Base-by-base conservation (phyloP, 257 asterid genomes). In the Lantana camara region DNA sequence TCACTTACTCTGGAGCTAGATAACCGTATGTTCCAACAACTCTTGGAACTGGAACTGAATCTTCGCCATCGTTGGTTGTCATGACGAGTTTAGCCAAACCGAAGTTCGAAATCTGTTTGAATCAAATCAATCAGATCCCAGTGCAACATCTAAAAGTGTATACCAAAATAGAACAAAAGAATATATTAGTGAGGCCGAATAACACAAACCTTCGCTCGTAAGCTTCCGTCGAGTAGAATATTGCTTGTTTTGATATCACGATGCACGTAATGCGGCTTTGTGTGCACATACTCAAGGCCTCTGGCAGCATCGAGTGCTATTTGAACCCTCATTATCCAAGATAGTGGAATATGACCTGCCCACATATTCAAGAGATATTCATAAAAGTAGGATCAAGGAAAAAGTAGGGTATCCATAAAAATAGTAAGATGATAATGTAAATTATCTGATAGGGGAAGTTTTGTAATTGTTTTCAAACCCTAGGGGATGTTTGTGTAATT, bases 21-120 rank as follows among this genome's bases (percentile, higher is more conserved):
- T 94, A 94, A 47, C 99, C 97, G 58, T 84, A 94, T 4, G 97
- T 90, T 34, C 99, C 99, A 22, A 94, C 99, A 49, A 94, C 95
- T 72, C 95, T 83, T 37, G 99, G 90, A 61, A n/a, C n/a, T n/a
- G n/a, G n/a, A n/a, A 85, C 89, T 1, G 96, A 85, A 58, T 90
- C 95, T 77, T 94, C 97, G 57, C 83, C 96, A 0, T 93, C 97
- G 40, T 80, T 84, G 20, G 92, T 76, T 70, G 83, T 70, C 58
- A 85, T 84, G 47, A 90, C 85, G 23, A 94, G 96, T 78, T 90
- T 94, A 20, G 99, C 82, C 84, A 94, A 73, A 64, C 99, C 99
- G 74, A 94, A 94, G 73, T 94, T 96, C 24, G 99, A 90, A 77
- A 94, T 88, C 99, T 94, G 42, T 57, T 66, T 8, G 23, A 73